Conservation (phyloP, 768 basidiomycete species). For the Calocera viscosa region DNA sequence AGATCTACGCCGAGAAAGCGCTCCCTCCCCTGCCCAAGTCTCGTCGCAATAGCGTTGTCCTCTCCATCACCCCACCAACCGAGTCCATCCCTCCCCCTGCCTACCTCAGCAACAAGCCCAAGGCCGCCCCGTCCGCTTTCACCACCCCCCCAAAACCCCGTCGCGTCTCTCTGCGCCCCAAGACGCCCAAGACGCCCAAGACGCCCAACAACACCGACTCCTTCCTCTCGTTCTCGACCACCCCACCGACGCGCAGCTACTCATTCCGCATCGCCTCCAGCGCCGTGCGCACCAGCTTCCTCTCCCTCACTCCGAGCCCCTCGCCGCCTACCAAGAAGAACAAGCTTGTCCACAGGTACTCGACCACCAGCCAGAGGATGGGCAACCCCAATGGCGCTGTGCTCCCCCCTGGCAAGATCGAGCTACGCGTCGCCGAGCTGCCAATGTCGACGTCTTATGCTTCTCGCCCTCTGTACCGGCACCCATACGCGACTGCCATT, state of each 20-base stretch:
- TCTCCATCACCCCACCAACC: neutral
- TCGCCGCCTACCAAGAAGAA: neutral
- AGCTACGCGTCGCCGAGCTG: neutral
- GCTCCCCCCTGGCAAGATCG: neutral
- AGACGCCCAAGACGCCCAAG: slow-evolving; percentile 4
- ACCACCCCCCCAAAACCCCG: neutral
- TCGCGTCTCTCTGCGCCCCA: neutral
- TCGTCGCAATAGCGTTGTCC: neutral
- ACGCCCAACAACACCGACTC: neutral
- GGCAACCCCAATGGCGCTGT: neutral
- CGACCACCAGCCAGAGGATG: slow-evolving; percentile 4
- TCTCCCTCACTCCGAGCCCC: neutral
- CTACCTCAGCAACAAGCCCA: neutral
- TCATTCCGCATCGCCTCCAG: neutral
- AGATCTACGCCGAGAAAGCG: slow-evolving; percentile 5
- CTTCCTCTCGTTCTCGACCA: slow-evolving; percentile 3
- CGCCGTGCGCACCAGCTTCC: neutral
- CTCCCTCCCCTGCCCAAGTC: slow-evolving; percentile 4
- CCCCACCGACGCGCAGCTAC: neutral
- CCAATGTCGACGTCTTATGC: neutral
- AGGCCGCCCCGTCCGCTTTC: neutral
- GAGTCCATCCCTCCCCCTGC: neutral
- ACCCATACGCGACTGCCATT: neutral
- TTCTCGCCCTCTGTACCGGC: neutral
- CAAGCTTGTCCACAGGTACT: neutral